Base-by-base conservation (phyloP, 441 rosid genomes). In the Gossypium davidsonii region DNA sequence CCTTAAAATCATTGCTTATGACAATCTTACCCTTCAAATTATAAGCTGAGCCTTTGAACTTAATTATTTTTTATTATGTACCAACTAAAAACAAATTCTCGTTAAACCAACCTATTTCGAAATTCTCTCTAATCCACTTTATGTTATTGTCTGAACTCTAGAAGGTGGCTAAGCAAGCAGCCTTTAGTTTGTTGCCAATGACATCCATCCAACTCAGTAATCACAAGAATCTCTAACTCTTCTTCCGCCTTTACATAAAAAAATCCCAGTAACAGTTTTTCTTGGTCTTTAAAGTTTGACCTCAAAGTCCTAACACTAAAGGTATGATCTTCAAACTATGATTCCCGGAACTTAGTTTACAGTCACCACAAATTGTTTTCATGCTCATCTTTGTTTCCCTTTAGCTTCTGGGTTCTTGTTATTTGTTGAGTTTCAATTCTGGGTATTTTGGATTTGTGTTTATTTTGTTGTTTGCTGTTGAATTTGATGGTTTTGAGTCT, bases 381-480 rank as follows among this genome's bases (percentile, higher is more conserved):
- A 6, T 65, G 3, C 9, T 65, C 18, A 44, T 44, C 34, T 25
- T 49, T 49, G 71, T 9, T 67, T 48, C 25, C 1, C 11, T 63
- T 37, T 9, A 7, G 11, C 23, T 25, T 48, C 11, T n/a, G 71
- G 58, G 25, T 67, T n/a, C n/a, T 9, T 49, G 23, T 49, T 48
- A 14, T 46, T 67, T 67, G 3, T 67, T n/a, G 37, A 23, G 21
- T 23, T 48, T 48, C n/a, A 10, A 20, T 67, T 67, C 14, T 67
- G 71, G 71, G 71, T 25, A 48, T 48, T 67, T 48, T 26, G n/a
- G 37, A 15, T 67, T 48, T 8, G 39, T 67, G 71, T 6, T 67
- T 48, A n/a, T 67, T 23, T 23, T 51, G 12, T 23, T 66, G 37
- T 23, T 46, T 14, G 39, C 14, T 25, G 71, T 53, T 67, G 71